Evolutionary conservation across 805 yeast species (phyloP), one percentile per base, ranked within the genome.

Genomic region (Kazachstania kunashirensis): DNA sequence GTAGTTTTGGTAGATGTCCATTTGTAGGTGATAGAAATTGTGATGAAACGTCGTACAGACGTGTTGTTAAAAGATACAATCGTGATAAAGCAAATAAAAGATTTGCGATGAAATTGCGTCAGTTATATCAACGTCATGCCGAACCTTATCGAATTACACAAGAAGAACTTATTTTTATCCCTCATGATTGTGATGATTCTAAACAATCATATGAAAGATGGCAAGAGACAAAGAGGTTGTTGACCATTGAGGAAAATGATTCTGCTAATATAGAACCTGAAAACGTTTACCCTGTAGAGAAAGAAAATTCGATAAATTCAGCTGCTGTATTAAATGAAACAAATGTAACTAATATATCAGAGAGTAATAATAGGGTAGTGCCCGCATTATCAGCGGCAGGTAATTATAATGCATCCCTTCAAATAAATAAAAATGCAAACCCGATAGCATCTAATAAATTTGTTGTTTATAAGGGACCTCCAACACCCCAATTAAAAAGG

Each of bases 1-100:
- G 63, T 15, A 45, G 61, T 5, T 56, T 58, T 48, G 96, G 96
- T 6, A 72, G 82, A 48, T 77, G 95, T 42, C 84, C 95, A 4
- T 89, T 89, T 61, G 68, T 80, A n/a, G 71, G 71, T 34, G 89
- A 83, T 38, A 56, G 55, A 11, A 34, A 42, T 10, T 51, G 53
- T 30, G 57, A 53, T 31, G 61, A 57, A 39, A 35, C 36, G 3
- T 46, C 55, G 4, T 46, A 49, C 23, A 54, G 47, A 33, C 39
- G 62, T 35, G 50, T 56, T 1, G 26, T 51, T 6, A 59, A 57
- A 37, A 48, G 64, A 21, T 58, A 47, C 27, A 47, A 42, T 18
- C 53, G 60, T 21, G 64, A 59, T 36, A 47, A 50, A 26, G 27
- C 45, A 10, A 58, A 55, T 36, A 54, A 53, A 36, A 41, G 44